A percentile compares a stretch with the other conserved stretches of the same genome.
Conservation (phyloP, 345 rosid genomes). For the Eutrema heterophyllum region DNA sequence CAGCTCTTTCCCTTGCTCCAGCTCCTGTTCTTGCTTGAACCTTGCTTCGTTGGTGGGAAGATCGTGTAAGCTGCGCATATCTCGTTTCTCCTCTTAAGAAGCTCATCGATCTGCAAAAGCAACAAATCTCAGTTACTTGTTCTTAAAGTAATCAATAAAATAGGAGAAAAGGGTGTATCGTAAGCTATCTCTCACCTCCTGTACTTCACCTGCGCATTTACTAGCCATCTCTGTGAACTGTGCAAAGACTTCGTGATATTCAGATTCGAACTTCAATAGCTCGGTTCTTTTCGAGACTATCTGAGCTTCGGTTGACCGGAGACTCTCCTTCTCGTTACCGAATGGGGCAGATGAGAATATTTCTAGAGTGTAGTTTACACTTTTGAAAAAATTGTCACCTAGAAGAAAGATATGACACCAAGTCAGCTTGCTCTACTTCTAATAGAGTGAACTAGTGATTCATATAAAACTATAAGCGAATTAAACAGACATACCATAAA, state of each 20-base stretch:
- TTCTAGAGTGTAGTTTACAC: slow-evolving; percentile 83
- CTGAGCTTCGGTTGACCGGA: slow-evolving; percentile 74
- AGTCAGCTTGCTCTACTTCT: neutral
- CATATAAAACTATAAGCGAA: neutral
- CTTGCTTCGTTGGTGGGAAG: slow-evolving; percentile 53
- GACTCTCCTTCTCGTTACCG: slow-evolving; percentile 58
- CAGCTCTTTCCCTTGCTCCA: slow-evolving; percentile 41
- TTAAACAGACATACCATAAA: slow-evolving; percentile 64
- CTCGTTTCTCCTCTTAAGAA: slow-evolving; percentile 72
- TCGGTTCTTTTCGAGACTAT: slow-evolving; percentile 77
- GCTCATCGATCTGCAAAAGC: slow-evolving; percentile 74
- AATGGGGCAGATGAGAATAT: slow-evolving; percentile 82
- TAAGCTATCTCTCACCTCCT: slow-evolving; percentile 44
- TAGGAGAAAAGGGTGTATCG: neutral
- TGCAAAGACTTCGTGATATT: slow-evolving; percentile 84
- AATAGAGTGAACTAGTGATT: neutral
- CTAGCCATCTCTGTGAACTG: slow-evolving; percentile 91
- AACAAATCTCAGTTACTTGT: neutral
- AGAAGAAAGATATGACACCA: slow-evolving; percentile 16
- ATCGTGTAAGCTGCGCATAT: slow-evolving; percentile 74
- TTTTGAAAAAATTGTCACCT: slow-evolving; percentile 95
- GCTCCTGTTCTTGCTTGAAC: slow-evolving; percentile 55
- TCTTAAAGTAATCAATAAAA: neutral
- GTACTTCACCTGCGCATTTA: slow-evolving; percentile 85
- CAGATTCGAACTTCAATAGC: slow-evolving; percentile 77